A percentile compares a stretch with the other conserved stretches of the same genome.
These are phyloP conservation scores for Phytopythium chamaehyphon DNA, from an alignment of 352 stramenopile genomes.

Conservation along the genomic window DNA sequence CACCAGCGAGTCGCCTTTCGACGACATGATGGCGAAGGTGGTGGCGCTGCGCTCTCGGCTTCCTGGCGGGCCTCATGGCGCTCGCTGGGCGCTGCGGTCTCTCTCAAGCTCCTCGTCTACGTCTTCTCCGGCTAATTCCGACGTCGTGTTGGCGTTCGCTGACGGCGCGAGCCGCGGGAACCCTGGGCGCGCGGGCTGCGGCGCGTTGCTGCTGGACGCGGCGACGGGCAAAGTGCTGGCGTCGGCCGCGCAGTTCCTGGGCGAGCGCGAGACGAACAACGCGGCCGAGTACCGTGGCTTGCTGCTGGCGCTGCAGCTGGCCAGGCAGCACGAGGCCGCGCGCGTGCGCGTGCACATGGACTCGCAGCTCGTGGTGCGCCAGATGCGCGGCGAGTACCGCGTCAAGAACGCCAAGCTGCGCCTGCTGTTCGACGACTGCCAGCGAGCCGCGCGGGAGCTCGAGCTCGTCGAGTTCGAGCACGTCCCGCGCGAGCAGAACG, in stretches of 20 bases:
- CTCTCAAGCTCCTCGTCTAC: not conserved
- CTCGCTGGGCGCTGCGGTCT: too few species aligned
- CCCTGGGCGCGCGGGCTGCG: constrained; percentile 53
- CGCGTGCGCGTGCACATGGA: constrained; percentile 65
- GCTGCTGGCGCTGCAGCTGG: constrained; percentile 53
- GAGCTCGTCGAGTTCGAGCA: constrained; percentile 44
- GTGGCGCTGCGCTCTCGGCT: too few species aligned
- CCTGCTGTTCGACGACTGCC: constrained; percentile 35
- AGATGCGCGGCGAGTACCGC: constrained; percentile 70
- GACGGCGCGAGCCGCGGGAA: constrained; percentile 75
- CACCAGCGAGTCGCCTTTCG: too few species aligned
- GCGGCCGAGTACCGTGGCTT: constrained; percentile 65
- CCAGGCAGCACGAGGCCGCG: constrained; percentile 25
- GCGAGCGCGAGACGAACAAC: constrained; percentile 70
- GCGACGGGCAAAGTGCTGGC: constrained; percentile 36
- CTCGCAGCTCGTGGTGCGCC: constrained; percentile 74
- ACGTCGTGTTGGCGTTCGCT: constrained; percentile 37
- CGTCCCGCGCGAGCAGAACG: constrained; percentile 47
- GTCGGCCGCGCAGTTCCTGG: constrained; percentile 38
- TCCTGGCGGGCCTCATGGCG: too few species aligned
- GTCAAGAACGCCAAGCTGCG: constrained; percentile 62
- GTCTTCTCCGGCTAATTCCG: not conserved
- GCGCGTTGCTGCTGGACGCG: constrained; percentile 47
- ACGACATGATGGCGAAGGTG: too few species aligned
- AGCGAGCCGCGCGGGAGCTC: constrained; percentile 23